A percentile compares a stretch with the other conserved stretches of the same genome.
These are phyloP conservation scores for Backusella circina DNA, from an alignment of 192 early-diverging fungal species.

Conservation along the genomic window DNA sequence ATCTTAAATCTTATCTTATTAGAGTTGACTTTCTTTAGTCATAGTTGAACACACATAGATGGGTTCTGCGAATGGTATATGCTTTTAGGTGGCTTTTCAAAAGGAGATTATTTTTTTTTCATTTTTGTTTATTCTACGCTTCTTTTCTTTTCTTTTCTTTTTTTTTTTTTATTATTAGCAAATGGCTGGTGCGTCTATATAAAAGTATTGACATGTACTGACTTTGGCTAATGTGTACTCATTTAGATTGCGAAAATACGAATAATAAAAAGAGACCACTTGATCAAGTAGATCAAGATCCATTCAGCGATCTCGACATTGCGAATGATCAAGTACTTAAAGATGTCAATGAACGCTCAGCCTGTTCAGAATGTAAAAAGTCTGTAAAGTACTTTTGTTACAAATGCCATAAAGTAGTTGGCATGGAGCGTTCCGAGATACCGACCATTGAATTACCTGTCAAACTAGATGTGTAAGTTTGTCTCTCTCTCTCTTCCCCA, in stretches of 20 bases:
- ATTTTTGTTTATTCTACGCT: background rate
- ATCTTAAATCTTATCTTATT: no score
- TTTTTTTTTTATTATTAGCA: background rate
- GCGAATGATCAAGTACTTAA: conserved; percentile 6
- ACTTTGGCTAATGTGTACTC: background rate
- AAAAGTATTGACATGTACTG: background rate
- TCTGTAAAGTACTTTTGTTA: conserved; percentile 72
- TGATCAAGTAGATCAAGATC: conserved; percentile 4
- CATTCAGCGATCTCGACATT: background rate
- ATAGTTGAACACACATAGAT: no score
- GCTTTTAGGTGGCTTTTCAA: background rate
- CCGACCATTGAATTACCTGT: conserved; percentile 71
- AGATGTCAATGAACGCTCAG: background rate
- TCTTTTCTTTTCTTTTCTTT: no score
- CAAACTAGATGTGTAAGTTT: conserved; percentile 63
- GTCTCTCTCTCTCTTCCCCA: no score
- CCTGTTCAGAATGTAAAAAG: conserved; percentile 62
- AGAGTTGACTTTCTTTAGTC: no score
- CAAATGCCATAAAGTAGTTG: conserved; percentile 58
- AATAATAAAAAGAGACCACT: background rate
- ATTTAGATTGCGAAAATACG: background rate
- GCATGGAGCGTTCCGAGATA: conserved; percentile 39
- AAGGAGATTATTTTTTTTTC: background rate
- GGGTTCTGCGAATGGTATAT: no score
- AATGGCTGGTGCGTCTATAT: background rate